Base-by-base conservation (phyloP, 257 asterid species). In the Solanum habrochaites region DNA sequence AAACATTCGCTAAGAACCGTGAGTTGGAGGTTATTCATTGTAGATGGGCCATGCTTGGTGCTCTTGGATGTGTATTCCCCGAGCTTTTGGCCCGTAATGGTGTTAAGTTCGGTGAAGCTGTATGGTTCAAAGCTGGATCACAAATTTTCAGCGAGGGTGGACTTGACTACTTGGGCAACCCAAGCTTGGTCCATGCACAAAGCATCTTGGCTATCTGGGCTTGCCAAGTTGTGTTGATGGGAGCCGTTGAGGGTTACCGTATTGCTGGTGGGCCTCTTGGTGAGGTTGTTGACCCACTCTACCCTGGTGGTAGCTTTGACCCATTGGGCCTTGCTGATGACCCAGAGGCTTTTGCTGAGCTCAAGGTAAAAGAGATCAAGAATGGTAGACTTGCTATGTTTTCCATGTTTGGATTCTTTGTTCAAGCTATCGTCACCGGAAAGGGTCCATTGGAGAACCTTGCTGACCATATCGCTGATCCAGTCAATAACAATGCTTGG, bases 291-390 rank as follows among this genome's bases (percentile, higher is more conserved):
- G 92, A 92, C 87, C 94, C 94, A 49, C 64, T 92, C 6, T 92
- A 92, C 88, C 93, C 94, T 0, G 94, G 94, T 11, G 94, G 94
- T 4, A 92, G 94, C 90, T 92, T 92, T 52, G 94, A 92, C 89
- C 94, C 94, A 1, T 87, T 92, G 71, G 94, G 94, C 6, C 93
- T 92, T 10, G 95, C 95, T 18, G 95, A 92, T 1, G 94, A 91
- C 88, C 95, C 95, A 2, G 94, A 92, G 29, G 93, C 94, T 10
- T 92, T 92, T 62, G 94, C 93, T 2, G 95, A 92, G 86, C 88
- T 92, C 7, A 92, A 92, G 83, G 95, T 92, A 2, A 92, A 92
- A 87, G 95, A 92, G 78, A 85, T 92, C 80, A 92, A 92, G 90
- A 92, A 92, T 2, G 93, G 93, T 0, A 91, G 95, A 40, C 93